A percentile compares a stretch with the other conserved stretches of the same genome.
These are phyloP conservation scores for Musa beccarii DNA, from an alignment of 176 grass and related monocot species.

Conservation along the genomic window DNA sequence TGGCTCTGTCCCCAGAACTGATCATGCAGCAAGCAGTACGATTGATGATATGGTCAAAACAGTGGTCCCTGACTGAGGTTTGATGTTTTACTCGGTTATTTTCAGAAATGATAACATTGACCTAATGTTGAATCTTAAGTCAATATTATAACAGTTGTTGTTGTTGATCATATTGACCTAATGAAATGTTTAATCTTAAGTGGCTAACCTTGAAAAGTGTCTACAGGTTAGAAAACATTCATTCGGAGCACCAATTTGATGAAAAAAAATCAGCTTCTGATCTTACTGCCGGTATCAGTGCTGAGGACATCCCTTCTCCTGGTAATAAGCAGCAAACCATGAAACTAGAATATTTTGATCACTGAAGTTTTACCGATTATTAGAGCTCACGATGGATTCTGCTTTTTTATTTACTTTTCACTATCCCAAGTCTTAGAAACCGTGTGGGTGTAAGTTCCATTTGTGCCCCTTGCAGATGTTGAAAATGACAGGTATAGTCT, in stretches of 20 bases:
- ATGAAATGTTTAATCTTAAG: too few relatives aligned
- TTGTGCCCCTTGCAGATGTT: background rate
- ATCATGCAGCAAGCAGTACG: background rate
- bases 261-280: background rate
- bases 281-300: too few relatives aligned
- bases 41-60: background rate
- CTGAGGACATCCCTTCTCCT: background rate
- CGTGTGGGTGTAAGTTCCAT: background rate
- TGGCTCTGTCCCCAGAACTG: background rate
- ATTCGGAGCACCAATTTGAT: background rate
- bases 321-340: background rate
- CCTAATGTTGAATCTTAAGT: too few relatives aligned
- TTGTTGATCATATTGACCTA: too few relatives aligned
- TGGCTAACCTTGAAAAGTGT: background rate
- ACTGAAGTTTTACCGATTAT: background rate
- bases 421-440: background rate
- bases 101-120: background rate
- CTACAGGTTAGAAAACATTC: background rate
- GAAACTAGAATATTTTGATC: background rate
- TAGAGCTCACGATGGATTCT: background rate
- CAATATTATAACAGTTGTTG: too few relatives aligned
- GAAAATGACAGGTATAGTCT: background rate
- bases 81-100: background rate
- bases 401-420: background rate
- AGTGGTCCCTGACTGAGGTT: conserved; percentile 9